Evolutionary conservation across 2,329 filamentous ascomycete genomes (phyloP).

Genomic region (Ceratocystiopsis minuta): DNA sequence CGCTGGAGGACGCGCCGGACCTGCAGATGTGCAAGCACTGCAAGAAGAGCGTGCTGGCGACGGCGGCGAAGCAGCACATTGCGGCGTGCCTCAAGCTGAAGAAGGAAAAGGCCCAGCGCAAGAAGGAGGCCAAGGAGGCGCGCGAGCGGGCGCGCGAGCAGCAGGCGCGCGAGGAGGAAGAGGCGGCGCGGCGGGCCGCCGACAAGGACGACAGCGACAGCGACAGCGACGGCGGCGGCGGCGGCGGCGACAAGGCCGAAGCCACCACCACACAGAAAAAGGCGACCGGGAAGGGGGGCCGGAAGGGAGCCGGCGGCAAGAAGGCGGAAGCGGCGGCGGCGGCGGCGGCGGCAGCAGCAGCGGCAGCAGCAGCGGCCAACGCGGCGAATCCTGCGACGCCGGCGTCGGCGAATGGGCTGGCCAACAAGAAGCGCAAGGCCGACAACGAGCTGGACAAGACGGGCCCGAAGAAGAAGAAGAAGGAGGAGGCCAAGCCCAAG

Average conservation of each 20-base stretch:
- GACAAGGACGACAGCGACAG: slow-evolving; percentile 21
- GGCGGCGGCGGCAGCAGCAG: slow-evolving; percentile 34
- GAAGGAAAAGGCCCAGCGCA: slow-evolving; percentile 60
- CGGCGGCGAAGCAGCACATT: slow-evolving; percentile 61
- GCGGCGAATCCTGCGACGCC: too few species aligned
- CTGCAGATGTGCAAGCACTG: slow-evolving; percentile 83
- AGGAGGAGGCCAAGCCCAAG: slow-evolving; percentile 77
- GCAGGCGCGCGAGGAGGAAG: slow-evolving; percentile 38
- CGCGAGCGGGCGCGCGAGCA: slow-evolving; percentile 46
- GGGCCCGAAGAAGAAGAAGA: slow-evolving; percentile 85
- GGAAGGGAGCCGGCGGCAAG: slow-evolving; percentile 21
- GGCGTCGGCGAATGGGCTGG: neutral
- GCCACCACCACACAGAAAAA: slow-evolving; percentile 1
- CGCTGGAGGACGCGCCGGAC: slow-evolving; percentile 63
- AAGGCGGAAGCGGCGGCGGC: slow-evolving; percentile 33
- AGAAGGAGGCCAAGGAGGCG: slow-evolving; percentile 57
- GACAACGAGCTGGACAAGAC: slow-evolving; percentile 63
- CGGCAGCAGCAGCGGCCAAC: slow-evolving; percentile 21
- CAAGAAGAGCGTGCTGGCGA: slow-evolving; percentile 69
- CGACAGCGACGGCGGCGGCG: slow-evolving; percentile 26
- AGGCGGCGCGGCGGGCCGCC: slow-evolving; percentile 27
- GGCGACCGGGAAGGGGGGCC: slow-evolving; percentile 19
- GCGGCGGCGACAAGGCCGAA: too few species aligned
- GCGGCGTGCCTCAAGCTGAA: slow-evolving; percentile 70
- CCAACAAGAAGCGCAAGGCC: slow-evolving; percentile 54